Evolutionary conservation across 1,284 basidiomycete genomes (phyloP).

Genomic region (Xanthoconium separans): DNA sequence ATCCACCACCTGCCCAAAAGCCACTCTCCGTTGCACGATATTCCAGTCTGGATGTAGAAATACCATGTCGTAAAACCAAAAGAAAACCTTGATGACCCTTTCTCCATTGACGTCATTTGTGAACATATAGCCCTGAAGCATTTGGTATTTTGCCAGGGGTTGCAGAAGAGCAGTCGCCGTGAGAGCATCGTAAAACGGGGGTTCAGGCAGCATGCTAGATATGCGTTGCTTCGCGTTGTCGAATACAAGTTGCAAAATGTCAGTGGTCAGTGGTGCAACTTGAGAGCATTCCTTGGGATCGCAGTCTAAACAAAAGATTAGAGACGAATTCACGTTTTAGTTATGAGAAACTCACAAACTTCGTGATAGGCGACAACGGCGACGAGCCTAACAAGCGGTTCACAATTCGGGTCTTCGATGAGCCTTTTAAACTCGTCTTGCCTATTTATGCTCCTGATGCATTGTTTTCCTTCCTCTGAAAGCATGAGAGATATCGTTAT

Average conservation of each 20-base stretch:
- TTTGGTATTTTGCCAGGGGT: conserved; percentile 15
- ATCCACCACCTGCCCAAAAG: conserved; percentile 26
- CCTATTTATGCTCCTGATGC: conserved; percentile 18
- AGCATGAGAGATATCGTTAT: fast-evolving
- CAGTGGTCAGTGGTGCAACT: not conserved
- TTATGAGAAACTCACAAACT: conserved; percentile 13
- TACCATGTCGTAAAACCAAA: no score
- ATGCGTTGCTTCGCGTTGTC: conserved; percentile 10
- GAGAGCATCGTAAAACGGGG: conserved; percentile 11
- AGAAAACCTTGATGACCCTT: conserved; percentile 18
- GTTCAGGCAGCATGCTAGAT: conserved; percentile 9
- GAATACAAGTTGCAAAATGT: conserved; percentile 3
- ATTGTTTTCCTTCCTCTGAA: conserved; percentile 26
- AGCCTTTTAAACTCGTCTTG: conserved; percentile 7
- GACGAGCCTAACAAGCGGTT: conserved; percentile 18
- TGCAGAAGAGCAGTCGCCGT: conserved; percentile 23
- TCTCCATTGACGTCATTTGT: conserved; percentile 11
- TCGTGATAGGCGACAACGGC: conserved; percentile 28
- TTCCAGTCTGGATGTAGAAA: conserved; percentile 17
- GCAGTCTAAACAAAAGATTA: not conserved
- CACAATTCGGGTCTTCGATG: conserved; percentile 1
- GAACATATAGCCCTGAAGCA: conserved; percentile 15
- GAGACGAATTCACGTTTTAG: not conserved
- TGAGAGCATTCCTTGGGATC: not conserved
- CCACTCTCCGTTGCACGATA: not conserved